A percentile compares a stretch with the other conserved stretches of the same genome.
phyloP scores from a whole-genome alignment of 768 basidiomycete genomes.

The Boletus edulis region DNA sequence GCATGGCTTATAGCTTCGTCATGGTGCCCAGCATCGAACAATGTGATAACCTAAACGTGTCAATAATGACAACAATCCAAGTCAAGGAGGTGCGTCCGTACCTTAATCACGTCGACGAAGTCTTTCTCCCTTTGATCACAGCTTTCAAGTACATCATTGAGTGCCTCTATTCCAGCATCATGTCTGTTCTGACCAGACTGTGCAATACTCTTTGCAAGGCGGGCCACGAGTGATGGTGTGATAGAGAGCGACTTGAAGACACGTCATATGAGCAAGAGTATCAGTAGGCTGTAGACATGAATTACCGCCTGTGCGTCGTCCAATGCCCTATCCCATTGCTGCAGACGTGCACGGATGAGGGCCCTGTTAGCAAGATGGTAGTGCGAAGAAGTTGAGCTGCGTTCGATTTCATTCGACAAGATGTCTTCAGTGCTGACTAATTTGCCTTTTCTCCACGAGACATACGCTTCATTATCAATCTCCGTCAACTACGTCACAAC shows the following conservation, averaged over 20 bases:
- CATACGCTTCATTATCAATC: constrained; percentile 7
- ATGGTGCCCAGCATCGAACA: constrained; percentile 4
- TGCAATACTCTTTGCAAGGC: constrained; percentile 7
- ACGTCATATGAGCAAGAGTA: background rate
- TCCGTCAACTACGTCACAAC: constrained; percentile 8
- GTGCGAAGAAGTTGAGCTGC: background rate
- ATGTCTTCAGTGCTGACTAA: constrained; percentile 10
- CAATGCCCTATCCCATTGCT: constrained; percentile 10
- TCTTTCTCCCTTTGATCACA: constrained; percentile 1
- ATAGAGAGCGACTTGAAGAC: constrained; percentile 5
- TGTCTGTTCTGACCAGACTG: background rate
- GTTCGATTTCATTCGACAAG: constrained; percentile 15
- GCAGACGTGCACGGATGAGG: constrained; percentile 7
- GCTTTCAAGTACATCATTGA: constrained; percentile 1
- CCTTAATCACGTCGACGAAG: constrained; percentile 13
- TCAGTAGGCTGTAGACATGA: background rate
- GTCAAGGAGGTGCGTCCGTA: background rate
- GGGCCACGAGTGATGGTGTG: constrained; percentile 7
- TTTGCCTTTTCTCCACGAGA: constrained; percentile 5
- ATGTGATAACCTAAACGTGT: constrained; percentile 6
- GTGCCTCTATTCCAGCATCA: background rate
- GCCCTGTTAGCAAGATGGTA: constrained; percentile 13
- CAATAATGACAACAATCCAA: background rate
- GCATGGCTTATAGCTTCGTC: constrained; percentile 1
- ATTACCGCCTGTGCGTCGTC: constrained; percentile 13